Base-by-base conservation (phyloP, 1,284 basidiomycete species). In the Pseudomicrostroma phylloplanum region DNA sequence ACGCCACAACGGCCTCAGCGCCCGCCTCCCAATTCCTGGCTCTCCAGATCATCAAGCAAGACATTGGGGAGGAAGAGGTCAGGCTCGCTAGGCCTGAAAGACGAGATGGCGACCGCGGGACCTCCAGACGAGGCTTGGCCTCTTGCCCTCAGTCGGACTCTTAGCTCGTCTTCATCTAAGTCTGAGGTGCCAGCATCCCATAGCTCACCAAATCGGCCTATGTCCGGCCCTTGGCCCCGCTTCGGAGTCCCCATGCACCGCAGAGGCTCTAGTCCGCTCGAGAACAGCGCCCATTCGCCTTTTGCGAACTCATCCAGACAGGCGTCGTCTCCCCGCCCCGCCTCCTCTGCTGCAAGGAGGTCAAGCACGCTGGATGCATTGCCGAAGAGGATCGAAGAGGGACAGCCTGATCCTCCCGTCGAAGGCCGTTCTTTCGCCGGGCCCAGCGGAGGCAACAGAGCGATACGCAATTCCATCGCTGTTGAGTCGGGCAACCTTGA, bases 21-120 rank as follows among this genome's bases (percentile, higher is more conserved):
- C 12, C 43, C 43, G 12, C 43, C 43, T n/a, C 43, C 43, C 43
- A 48, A 48, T 48, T 48, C 43, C 17, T 48, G 43, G 43, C 43
- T 48, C 15, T 48, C 43, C 6, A 17, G 43, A 6, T 48, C 43
- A 17, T 17, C 43, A 17, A 48, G 43, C 12, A 48, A 48, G 43
- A 48, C 43, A 17, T 48, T 48, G 15, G 43, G 43, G 3, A 48
- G 43, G 12, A n/a, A 17, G 12, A 17, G 43, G 12, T 48, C 43
- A 48, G 15, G 17, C 4, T 48, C 43, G 3, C 6, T 48, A n/a
- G 43, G 43, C 6, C 21, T 21, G 4, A 21, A 21, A 48, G 43
- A 48, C 21, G 43, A 48, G 12, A 21, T 48, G 43, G 43, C 21
- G 43, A 48, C 43, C 6, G 21, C 17, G 6, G 6, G 6, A 48